Evolutionary conservation across 805 yeast species (phyloP), one percentile per base, ranked within the genome.

Genomic region (Starmerella etchellsii): DNA sequence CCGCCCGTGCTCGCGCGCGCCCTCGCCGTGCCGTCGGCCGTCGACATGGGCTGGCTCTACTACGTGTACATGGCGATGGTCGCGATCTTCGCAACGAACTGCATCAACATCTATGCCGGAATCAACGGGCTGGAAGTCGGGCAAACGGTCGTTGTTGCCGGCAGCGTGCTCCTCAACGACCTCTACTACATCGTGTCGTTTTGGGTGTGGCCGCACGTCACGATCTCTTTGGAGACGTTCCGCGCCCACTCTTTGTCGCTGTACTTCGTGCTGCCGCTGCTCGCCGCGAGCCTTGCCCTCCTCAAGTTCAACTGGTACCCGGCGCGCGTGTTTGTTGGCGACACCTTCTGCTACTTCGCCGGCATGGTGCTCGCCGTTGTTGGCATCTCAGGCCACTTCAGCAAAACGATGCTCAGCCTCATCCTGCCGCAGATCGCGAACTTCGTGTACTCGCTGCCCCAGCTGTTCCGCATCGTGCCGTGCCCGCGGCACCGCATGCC

Each of bases 291-390:
- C 0, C 46, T 78, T 1, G 94, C 81, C 0, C 63, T 91, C 41
- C 71, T 81, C 51, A 74, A 72, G 51, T 78, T 68, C 65, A 91
- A 91, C 58, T 81, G 87, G 79, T 91, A 69, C 65, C 98, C 98
- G 0, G 84, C 98, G 0, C 64, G 64, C 42, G 97, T 84, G 1
- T 91, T 91, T 63, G 99, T 91, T 7, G 99, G 99, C 24, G 99
- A 91, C 58, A 88, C 98, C 0, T 91, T 81, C 66, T 91, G 99
- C 63, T 91, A 91, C 62, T 87, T 91, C 60, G 84, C 95, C 21
- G 99, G 99, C 3, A 91, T 91, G 98, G 94, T 91, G 1, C 85
- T 91, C 61, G 98, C 97, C 0, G 91, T 87, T 22, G 95, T 83
- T 24, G 97, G 96, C 1, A 91, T 91, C 27, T 69, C 83, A 43